Evolutionary conservation across 2,329 filamentous ascomycete species (phyloP), one percentile per base, ranked within the genome.

Genomic region (Xylaria sp.): DNA sequence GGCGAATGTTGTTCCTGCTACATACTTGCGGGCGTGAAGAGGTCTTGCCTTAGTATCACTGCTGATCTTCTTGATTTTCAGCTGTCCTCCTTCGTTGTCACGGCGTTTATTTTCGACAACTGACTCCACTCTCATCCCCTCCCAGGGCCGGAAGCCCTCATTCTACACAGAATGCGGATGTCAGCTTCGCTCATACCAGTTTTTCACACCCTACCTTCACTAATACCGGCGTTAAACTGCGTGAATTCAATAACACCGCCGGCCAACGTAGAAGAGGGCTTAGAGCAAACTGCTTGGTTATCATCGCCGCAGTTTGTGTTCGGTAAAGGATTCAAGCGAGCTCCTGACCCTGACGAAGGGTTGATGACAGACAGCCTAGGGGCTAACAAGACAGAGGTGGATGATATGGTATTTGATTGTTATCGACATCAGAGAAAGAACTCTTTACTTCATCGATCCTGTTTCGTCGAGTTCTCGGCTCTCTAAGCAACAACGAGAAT

Each of bases 221-320:
- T 51, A 84, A 86, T 6, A 87, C 93, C 4, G 89, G 89, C 0
- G 83, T 85, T n/a, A 85, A 88, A 54, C 80, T 91, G 0, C 91
- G 91, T 60, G 84, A 86, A 0, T 88, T 90, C 58, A 90, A 93
- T 2, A 84, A 91, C 56, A 87, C 77, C 79, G 0, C 75, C 77
- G 58, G 59, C 72, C 48, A 63, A 73, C 1, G 67, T 64, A 59
- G 65, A 77, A 46, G 75, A 81, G 9, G 80, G 81, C 5, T 74
- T 81, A 15, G 80, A 80, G 6, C 85, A 89, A 75, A 87, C 88
- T 79, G 80, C 84, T 1, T 74, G 78, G 33, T 76, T 89, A 17
- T 69, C 75, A 46, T 75, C 74, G 5, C 83, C 85, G 3, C 85
- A 86, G 72, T 80, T 79, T 17, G 76, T 89, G 3, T 89, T 89